phyloP scores from a whole-genome alignment of 2,329 filamentous ascomycete genomes.

The Clarireedia paspali region DNA sequence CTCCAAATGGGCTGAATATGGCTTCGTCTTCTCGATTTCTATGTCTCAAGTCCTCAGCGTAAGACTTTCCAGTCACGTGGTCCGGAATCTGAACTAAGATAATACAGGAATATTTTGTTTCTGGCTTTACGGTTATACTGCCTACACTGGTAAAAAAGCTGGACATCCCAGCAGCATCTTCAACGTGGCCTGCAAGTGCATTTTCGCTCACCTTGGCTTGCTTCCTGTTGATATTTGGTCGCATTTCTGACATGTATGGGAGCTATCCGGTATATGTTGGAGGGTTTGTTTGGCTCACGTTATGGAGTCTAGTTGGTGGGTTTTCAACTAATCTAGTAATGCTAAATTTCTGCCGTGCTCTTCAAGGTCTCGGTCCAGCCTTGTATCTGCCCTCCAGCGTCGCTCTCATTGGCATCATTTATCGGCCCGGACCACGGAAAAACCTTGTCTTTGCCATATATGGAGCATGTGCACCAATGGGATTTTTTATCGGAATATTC shows the following conservation, averaged over 20 bases:
- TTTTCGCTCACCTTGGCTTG: conserved; percentile 48
- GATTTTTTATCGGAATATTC: conserved; percentile 56
- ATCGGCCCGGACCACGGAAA: conserved; percentile 61
- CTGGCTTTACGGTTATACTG: conserved; percentile 67
- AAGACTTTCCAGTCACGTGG: conserved; percentile 15
- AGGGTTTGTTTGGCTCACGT: conserved; percentile 55
- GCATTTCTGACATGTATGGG: conserved; percentile 55
- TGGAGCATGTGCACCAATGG: conserved; percentile 45
- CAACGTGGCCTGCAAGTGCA: conserved; percentile 57
- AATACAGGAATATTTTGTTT: conserved; percentile 55
- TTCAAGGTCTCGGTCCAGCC: conserved; percentile 67
- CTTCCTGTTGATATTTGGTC: conserved; percentile 56
- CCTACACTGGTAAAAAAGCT: conserved; percentile 56
- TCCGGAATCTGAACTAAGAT: background rate
- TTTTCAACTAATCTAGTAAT: conserved; percentile 61
- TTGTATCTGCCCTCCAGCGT: conserved; percentile 64
- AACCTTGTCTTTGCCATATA: conserved; percentile 55
- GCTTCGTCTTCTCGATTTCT: conserved; percentile 51
- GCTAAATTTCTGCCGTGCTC: conserved; percentile 65
- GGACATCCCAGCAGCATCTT: conserved; percentile 51
- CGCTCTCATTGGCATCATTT: conserved; percentile 56
- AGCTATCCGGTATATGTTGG: conserved; percentile 51
- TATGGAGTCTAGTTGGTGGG: conserved; percentile 63
- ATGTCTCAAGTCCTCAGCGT: conserved; percentile 51
- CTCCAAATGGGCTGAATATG: conserved; percentile 44